phyloP scores from a whole-genome alignment of 2,329 filamentous ascomycete species.

The Aspergillus unguis region DNA sequence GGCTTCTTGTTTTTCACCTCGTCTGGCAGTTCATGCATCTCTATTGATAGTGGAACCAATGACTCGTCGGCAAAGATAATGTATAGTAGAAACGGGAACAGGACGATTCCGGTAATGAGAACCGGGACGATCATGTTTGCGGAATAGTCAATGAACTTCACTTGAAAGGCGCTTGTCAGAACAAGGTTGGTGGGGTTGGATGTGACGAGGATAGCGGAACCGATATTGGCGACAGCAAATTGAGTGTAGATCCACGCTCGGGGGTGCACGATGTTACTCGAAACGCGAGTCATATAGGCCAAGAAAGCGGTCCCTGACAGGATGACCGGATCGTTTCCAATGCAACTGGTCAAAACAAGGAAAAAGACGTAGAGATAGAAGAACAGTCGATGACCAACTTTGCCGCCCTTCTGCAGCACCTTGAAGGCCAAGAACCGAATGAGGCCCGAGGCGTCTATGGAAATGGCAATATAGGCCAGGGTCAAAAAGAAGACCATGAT shows the following conservation, averaged over 20 bases:
- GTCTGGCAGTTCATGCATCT: conserved; percentile 64
- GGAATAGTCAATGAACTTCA: conserved; percentile 70
- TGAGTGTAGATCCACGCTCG: conserved; percentile 71
- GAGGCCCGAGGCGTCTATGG: conserved; percentile 70
- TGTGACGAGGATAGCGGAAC: conserved; percentile 71
- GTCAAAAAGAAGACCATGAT: conserved; percentile 75
- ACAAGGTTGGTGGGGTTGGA: conserved; percentile 76
- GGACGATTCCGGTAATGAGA: conserved; percentile 61
- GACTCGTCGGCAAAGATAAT: conserved; percentile 63
- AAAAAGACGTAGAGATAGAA: conserved; percentile 73
- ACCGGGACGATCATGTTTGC: conserved; percentile 76
- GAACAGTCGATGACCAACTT: conserved; percentile 65
- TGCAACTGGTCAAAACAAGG: conserved; percentile 63
- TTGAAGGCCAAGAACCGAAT: conserved; percentile 69
- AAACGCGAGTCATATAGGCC: conserved; percentile 73
- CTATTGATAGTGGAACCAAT: conserved; percentile 63
- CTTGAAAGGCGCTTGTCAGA: conserved; percentile 66
- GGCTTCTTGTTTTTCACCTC: conserved; percentile 56
- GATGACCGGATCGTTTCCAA: conserved; percentile 74
- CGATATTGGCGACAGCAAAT: conserved; percentile 69
- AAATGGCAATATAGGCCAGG: conserved; percentile 72
- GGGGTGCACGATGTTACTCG: conserved; percentile 67
- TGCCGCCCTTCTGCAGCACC: conserved; percentile 64
- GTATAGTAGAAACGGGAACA: conserved; percentile 69
- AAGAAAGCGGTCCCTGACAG: conserved; percentile 71